phyloP scores from a whole-genome alignment of 352 stramenopile species.

The Thalassiosira exigua region DNA sequence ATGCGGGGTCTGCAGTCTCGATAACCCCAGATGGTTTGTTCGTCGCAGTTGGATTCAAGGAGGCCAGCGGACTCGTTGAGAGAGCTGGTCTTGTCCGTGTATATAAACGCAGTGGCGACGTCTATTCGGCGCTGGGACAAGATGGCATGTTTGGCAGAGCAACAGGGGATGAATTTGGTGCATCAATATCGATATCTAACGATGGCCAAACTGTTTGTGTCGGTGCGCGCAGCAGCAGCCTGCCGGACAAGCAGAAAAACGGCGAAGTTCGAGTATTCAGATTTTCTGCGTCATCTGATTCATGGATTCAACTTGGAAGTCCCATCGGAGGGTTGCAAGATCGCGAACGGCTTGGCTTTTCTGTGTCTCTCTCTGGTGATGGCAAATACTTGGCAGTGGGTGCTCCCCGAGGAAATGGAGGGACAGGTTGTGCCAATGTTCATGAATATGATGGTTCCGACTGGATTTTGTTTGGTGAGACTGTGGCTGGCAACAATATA shows the following conservation, averaged over 20 bases:
- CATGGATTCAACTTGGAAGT: constrained; percentile 48
- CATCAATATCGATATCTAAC: constrained; percentile 52
- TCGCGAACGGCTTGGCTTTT: constrained; percentile 48
- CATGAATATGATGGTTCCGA: constrained; percentile 34
- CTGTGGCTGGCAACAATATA: constrained; percentile 16
- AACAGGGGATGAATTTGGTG: constrained; percentile 51
- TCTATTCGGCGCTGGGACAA: constrained; percentile 31
- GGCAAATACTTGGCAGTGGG: constrained; percentile 36
- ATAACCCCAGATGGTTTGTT: constrained; percentile 45
- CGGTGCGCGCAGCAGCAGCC: constrained; percentile 42
- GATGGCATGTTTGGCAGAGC: constrained; percentile 52
- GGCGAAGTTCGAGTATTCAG: constrained; percentile 42
- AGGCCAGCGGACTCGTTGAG: constrained; percentile 18
- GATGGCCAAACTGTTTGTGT: constrained; percentile 46
- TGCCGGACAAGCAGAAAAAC: constrained; percentile 34
- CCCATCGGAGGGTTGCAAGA: constrained; percentile 40
- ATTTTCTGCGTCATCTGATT: constrained; percentile 31
- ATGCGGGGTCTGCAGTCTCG: constrained; percentile 37
- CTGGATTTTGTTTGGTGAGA: constrained; percentile 39
- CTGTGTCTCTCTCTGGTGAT: constrained; percentile 45
- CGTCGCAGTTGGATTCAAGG: constrained; percentile 47
- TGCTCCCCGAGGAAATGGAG: constrained; percentile 38
- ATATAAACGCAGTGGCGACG: constrained; percentile 23
- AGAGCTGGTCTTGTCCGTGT: constrained; percentile 48
- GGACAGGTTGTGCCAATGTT: constrained; percentile 30